Evolutionary conservation across 2,329 filamentous ascomycete species (phyloP).

Genomic region (Calonectria ilicicola): DNA sequence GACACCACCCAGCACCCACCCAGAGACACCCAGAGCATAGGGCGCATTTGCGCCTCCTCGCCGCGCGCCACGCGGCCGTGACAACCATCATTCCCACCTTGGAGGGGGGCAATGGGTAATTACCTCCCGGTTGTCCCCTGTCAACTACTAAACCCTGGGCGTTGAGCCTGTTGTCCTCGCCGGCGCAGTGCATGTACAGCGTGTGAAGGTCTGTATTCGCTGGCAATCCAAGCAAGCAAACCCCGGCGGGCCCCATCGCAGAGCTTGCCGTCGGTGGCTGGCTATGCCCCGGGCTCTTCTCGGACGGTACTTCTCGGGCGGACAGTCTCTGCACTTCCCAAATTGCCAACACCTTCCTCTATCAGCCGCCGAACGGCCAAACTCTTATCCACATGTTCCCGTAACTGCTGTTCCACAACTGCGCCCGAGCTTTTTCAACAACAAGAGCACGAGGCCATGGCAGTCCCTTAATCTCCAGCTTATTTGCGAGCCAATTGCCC

Average conservation of each 20-base stretch:
- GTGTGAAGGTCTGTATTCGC: neutral
- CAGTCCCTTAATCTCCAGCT: neutral
- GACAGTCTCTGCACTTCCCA: neutral
- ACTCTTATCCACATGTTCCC: constrained; percentile 35
- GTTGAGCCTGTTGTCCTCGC: neutral
- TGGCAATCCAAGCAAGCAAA: constrained; percentile 2
- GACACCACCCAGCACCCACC: too few relatives aligned
- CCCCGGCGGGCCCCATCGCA: neutral
- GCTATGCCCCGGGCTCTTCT: constrained; percentile 33
- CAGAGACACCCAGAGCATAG: neutral
- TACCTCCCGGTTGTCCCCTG: neutral
- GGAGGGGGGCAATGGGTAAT: neutral
- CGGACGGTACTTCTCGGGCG: constrained; percentile 15
- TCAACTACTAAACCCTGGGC: neutral
- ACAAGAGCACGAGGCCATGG: neutral
- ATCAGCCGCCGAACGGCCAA: constrained; percentile 35
- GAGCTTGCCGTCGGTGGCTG: neutral
- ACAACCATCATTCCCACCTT: neutral
- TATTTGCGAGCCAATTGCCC: neutral
- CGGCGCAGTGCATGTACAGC: neutral
- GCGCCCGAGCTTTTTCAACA: neutral
- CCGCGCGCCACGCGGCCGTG: neutral
- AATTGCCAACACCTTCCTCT: constrained; percentile 28
- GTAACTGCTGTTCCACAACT: constrained; percentile 23
- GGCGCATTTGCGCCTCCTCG: neutral